Evolutionary conservation across 2,329 filamentous ascomycete species (phyloP).

Genomic region (Alternaria brassicae): DNA sequence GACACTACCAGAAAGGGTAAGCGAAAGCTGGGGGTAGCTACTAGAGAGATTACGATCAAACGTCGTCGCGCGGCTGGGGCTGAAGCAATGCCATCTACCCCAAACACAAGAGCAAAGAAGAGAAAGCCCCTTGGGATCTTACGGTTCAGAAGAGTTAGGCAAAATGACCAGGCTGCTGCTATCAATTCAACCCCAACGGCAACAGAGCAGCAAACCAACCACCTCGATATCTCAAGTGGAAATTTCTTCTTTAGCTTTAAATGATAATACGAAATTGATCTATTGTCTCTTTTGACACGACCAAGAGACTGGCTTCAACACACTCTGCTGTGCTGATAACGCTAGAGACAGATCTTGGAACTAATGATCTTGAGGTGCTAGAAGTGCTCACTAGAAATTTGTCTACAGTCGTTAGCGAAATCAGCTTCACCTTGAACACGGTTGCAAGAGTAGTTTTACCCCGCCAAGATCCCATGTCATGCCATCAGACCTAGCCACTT

Average conservation of each 20-base stretch:
- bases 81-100: background rate
- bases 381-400: background rate
- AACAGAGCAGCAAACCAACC: background rate
- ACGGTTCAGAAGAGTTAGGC: background rate
- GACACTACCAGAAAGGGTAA: conserved; percentile 5
- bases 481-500: no score
- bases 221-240: background rate
- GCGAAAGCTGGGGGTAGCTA: conserved; percentile 5
- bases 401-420: background rate
- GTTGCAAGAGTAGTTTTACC: no score
- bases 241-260: background rate
- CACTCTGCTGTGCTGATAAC: background rate
- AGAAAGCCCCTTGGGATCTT: background rate
- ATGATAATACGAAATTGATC: background rate
- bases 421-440: no score
- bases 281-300: background rate
- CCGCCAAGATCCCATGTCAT: no score
- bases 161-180: background rate
- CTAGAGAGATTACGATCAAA: background rate
- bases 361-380: background rate
- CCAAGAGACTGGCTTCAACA: background rate
- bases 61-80: background rate
- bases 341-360: background rate
- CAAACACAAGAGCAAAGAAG: background rate
- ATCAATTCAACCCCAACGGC: background rate